phyloP scores from a whole-genome alignment of 2,329 filamentous ascomycete genomes.

The Colletotrichum sp. region DNA sequence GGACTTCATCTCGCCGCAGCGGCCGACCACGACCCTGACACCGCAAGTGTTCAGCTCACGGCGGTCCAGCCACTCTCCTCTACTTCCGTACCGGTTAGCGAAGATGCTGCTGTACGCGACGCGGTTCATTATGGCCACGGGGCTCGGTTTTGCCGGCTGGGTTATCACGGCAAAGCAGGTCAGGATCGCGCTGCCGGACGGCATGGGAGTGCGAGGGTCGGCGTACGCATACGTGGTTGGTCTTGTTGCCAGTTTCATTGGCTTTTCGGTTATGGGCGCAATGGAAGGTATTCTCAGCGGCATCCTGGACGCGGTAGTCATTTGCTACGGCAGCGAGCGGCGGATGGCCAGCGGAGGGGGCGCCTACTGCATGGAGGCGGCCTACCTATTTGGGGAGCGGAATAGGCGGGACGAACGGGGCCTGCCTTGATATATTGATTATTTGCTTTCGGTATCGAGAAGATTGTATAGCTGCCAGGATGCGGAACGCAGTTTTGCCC shows the following conservation, averaged over 20 bases:
- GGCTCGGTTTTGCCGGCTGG: constrained; percentile 95
- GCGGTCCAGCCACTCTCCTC: constrained; percentile 33
- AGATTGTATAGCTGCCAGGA: background rate
- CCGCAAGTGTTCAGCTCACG: constrained; percentile 52
- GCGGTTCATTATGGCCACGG: constrained; percentile 87
- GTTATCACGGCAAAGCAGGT: constrained; percentile 87
- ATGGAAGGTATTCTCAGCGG: constrained; percentile 89
- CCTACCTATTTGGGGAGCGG: constrained; percentile 81
- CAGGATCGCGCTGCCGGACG: constrained; percentile 60
- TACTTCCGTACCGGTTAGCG: constrained; percentile 88
- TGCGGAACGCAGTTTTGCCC: background rate
- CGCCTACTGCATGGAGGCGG: constrained; percentile 91
- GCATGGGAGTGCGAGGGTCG: constrained; percentile 71
- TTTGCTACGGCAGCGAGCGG: constrained; percentile 94
- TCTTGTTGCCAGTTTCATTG: constrained; percentile 90
- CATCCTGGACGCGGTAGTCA: constrained; percentile 85
- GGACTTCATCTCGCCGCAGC: constrained; percentile 75
- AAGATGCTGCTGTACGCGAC: constrained; percentile 92
- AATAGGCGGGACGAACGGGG: constrained; percentile 36
- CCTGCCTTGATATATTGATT: constrained; percentile 22
- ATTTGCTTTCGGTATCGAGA: background rate
- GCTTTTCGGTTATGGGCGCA: constrained; percentile 89
- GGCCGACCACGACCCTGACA: constrained; percentile 75
- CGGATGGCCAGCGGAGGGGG: constrained; percentile 70
- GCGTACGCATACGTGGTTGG: constrained; percentile 95